Conservation (phyloP, 495 filamentous ascomycete species). For the Podospora pseudocomata region DNA sequence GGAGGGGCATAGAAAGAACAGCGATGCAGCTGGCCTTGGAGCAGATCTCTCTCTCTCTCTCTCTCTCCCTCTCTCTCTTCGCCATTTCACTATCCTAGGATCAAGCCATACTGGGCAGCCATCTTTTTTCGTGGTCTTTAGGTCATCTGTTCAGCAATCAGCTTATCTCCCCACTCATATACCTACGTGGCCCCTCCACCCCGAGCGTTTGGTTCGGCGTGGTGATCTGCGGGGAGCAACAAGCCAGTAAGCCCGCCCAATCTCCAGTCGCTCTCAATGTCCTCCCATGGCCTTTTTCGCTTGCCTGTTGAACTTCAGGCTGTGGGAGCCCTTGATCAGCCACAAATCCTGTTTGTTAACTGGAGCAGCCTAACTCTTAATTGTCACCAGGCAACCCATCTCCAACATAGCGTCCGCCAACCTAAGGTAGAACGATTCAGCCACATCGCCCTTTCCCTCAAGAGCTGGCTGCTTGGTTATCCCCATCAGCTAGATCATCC, state of each 20-base stretch:
- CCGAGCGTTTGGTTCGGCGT: neutral
- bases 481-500: neutral
- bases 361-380: neutral
- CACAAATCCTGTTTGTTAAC: neutral
- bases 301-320: neutral
- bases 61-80: neutral
- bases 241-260: neutral
- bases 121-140: neutral
- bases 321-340: neutral
- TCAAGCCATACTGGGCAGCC: neutral
- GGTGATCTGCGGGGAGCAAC: neutral
- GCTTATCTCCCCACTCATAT: neutral
- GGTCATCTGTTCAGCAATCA: neutral
- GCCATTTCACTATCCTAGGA: neutral
- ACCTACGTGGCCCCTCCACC: neutral
- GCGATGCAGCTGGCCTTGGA: neutral
- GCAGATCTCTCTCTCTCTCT: neutral
- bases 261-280: neutral
- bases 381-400: neutral
- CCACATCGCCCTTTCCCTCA: neutral
- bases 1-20: neutral
- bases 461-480: neutral
- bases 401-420: neutral
- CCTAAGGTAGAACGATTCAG: neutral
- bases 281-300: neutral